These are phyloP conservation scores for Gnetum montanum DNA, from an alignment of 75 land plant genomes.

Conservation along the genomic window DNA sequence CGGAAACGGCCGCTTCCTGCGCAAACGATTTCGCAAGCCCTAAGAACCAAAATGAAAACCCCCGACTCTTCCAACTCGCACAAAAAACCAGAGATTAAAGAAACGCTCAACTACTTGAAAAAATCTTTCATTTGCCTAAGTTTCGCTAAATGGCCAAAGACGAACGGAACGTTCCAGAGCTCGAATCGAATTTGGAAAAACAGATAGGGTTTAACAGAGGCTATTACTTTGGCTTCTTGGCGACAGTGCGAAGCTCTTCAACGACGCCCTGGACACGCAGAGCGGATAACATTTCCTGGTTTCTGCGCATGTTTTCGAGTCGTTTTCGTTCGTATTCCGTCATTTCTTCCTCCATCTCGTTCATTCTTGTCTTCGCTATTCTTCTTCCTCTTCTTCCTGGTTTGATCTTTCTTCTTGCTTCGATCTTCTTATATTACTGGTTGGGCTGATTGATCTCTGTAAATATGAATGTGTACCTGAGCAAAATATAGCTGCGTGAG, in stretches of 20 bases:
- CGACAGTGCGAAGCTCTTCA: constrained; percentile 19
- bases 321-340: constrained; percentile 50
- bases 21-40: no score
- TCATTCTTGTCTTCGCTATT: no score
- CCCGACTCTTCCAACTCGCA: constrained; percentile 13
- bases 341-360: constrained; percentile 2
- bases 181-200: neutral
- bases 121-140: neutral
- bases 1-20: no score
- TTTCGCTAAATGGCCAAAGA: neutral
- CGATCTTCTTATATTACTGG: no score
- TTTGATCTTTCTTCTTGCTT: no score
- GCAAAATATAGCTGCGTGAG: no score
- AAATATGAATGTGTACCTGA: no score
- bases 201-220: neutral
- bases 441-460: no score
- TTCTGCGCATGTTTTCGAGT: constrained; percentile 43
- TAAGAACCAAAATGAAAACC: no score
- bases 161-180: neutral
- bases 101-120: neutral
- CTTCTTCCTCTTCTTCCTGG: no score
- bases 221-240: constrained; percentile 31
- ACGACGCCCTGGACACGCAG: constrained; percentile 30
- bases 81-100: neutral
- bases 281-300: constrained; percentile 44